Evolutionary conservation across 495 filamentous ascomycete species (phyloP).

Genomic region (Penicillium riverlandense): DNA sequence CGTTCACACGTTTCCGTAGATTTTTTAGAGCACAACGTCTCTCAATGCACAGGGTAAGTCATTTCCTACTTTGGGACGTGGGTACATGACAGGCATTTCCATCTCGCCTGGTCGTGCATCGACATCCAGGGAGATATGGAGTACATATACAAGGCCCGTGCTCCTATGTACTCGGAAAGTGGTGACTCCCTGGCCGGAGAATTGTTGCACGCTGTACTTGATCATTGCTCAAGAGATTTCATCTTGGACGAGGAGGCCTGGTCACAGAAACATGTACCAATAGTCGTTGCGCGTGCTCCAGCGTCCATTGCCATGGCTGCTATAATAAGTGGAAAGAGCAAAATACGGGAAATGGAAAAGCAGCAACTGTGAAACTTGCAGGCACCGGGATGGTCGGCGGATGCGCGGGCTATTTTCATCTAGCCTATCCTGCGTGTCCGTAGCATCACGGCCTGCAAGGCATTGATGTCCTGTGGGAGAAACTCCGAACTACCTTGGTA

Average conservation of each 20-base stretch:
- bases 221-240: neutral
- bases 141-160: conserved; percentile 2
- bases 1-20: too few relatives aligned
- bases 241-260: neutral
- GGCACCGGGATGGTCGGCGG: neutral
- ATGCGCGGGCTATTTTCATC: neutral
- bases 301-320: neutral
- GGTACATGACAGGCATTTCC: conserved; percentile 1
- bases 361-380: too few relatives aligned
- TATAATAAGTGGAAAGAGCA: too few relatives aligned
- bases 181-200: neutral
- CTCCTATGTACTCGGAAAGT: neutral
- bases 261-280: neutral
- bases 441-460: neutral
- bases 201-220: neutral
- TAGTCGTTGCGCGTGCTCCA: neutral
- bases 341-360: too few relatives aligned
- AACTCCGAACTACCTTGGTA: too few relatives aligned
- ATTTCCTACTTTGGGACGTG: neutral
- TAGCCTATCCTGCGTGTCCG: neutral
- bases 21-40: too few relatives aligned
- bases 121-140: neutral
- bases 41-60: too few relatives aligned
- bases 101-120: conserved; percentile 5
- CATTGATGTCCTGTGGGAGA: too few relatives aligned